Percentiles rank a stretch among this genome's conserved stretches.
phyloP scores from a whole-genome alignment of 192 early-diverging fungal genomes.

The Entomortierella parvispora region DNA sequence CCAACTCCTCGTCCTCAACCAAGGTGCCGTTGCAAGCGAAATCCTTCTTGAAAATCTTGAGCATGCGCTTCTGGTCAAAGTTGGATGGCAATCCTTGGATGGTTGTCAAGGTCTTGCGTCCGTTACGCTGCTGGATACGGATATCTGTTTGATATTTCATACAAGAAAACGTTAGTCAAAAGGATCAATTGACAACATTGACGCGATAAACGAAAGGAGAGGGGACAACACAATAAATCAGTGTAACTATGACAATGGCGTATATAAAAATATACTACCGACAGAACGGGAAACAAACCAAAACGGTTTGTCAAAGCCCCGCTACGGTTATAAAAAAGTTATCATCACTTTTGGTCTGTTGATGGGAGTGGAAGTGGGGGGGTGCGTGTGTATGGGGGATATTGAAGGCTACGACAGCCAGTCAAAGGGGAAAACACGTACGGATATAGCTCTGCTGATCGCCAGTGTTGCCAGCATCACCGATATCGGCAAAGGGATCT shows the following conservation, averaged over 20 bases:
- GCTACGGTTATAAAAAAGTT: slow-evolving; percentile 53
- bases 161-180: too few relatives aligned
- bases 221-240: slow-evolving; percentile 26
- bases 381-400: not conserved
- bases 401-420: too few relatives aligned
- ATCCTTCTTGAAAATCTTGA: slow-evolving; percentile 97
- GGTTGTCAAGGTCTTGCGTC: slow-evolving; percentile 96
- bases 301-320: slow-evolving; percentile 48
- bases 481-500: slow-evolving; percentile 58
- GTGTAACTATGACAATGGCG: slow-evolving; percentile 56
- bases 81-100: slow-evolving; percentile 88
- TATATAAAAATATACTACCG: slow-evolving; percentile 52
- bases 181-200: too few relatives aligned
- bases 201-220: not conserved
- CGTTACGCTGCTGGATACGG: slow-evolving; percentile 96
- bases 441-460: slow-evolving; percentile 54
- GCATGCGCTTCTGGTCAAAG: slow-evolving; percentile 88
- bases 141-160: slow-evolving; percentile 73
- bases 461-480: slow-evolving; percentile 40
- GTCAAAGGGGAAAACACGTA: slow-evolving; percentile 22
- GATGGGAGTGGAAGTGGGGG: not conserved
- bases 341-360: slow-evolving; percentile 45
- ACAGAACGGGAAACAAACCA: slow-evolving; percentile 51
- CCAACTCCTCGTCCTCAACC: slow-evolving; percentile 89
- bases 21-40: slow-evolving; percentile 97